These are phyloP conservation scores for Prunus yedoensis DNA, from an alignment of 331 rosid genomes.

Conservation along the genomic window DNA sequence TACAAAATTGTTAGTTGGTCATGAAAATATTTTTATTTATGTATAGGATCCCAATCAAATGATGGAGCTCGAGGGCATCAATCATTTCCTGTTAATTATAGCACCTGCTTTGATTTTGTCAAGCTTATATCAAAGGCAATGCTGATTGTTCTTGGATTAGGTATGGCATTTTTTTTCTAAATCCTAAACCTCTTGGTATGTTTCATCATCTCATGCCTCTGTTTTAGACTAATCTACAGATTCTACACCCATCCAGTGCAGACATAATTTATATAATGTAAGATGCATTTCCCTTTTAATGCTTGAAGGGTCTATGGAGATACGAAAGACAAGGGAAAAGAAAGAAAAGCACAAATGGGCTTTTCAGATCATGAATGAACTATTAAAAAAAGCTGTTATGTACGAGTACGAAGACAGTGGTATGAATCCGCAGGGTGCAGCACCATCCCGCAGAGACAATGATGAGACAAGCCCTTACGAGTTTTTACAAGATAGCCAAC, in stretches of 20 bases:
- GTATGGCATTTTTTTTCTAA: constrained; percentile 16
- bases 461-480: constrained; percentile 24
- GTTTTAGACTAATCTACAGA: too few species aligned
- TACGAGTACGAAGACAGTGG: constrained; percentile 39
- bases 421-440: background rate
- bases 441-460: background rate
- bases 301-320: constrained; percentile 21
- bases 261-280: too few species aligned
- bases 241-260: background rate
- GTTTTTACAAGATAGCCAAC: background rate
- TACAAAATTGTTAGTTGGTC: too few species aligned
- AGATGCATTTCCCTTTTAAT: background rate
- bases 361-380: constrained; percentile 34
- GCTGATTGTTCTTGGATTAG: constrained; percentile 34
- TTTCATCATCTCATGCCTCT: background rate
- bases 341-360: constrained; percentile 51
- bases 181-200: too few species aligned
- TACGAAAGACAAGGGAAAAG: constrained; percentile 26
- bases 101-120: constrained; percentile 22
- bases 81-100: constrained; percentile 11
- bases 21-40: too few species aligned
- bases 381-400: background rate
- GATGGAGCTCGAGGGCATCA: background rate
- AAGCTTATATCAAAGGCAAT: constrained; percentile 8
- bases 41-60: too few species aligned